Percentiles rank a stretch among this genome's conserved stretches.
Conservation (phyloP, 805 yeast species). For the Yamadazyma endophytica region DNA sequence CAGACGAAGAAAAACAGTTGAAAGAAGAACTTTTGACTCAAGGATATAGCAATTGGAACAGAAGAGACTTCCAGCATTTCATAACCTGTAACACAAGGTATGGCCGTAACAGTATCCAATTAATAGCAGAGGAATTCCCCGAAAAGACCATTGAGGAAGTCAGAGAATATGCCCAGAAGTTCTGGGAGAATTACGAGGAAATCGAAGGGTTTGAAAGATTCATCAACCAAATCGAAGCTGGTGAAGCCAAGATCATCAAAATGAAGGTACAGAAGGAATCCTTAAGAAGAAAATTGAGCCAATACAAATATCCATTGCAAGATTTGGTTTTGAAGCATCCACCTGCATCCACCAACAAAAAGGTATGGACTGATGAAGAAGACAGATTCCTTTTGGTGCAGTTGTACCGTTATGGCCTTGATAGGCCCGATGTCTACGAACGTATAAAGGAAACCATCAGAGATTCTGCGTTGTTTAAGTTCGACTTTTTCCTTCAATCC, state of each 20-base stretch:
- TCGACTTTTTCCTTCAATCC: conserved; percentile 83
- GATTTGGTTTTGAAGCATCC: conserved; percentile 71
- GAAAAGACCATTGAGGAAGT: conserved; percentile 81
- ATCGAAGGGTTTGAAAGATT: conserved; percentile 89
- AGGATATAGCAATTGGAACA: conserved; percentile 80
- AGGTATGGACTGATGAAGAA: conserved; percentile 78
- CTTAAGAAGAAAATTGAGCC: conserved; percentile 67
- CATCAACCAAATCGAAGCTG: conserved; percentile 74
- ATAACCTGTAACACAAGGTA: conserved; percentile 68
- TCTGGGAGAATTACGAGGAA: conserved; percentile 75
- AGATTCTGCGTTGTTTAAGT: conserved; percentile 71
- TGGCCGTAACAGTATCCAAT: conserved; percentile 71
- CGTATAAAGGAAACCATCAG: conserved; percentile 70
- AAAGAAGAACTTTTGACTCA: conserved; percentile 54
- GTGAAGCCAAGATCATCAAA: conserved; percentile 77
- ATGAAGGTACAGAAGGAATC: conserved; percentile 71
- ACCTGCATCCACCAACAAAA: conserved; percentile 60
- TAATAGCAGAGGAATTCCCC: conserved; percentile 75
- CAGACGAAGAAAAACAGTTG: conserved; percentile 71
- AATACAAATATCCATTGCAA: conserved; percentile 71
- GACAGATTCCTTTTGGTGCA: conserved; percentile 84
- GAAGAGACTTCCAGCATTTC: conserved; percentile 84
- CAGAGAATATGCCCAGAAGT: conserved; percentile 66
- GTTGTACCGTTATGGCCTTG: conserved; percentile 76
- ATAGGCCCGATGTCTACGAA: conserved; percentile 74